Percentiles rank a stretch among this genome's conserved stretches.
These are phyloP conservation scores for Diphasiastrum complanatum DNA, from an alignment of 83 land plant species.

Conservation along the genomic window DNA sequence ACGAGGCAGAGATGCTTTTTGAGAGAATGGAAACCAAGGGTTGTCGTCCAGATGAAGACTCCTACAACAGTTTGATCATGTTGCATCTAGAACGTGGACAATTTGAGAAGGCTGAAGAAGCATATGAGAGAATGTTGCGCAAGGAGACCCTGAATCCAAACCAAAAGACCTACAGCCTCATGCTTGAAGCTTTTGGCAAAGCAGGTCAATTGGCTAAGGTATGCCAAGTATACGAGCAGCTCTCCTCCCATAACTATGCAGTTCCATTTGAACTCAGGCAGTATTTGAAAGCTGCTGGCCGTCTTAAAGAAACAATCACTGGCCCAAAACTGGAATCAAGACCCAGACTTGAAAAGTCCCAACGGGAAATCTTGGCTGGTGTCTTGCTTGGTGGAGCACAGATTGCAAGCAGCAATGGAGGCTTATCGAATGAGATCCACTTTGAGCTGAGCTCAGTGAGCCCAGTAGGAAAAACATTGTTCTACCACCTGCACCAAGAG, in stretches of 20 bases:
- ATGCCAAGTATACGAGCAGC: conserved; percentile 36
- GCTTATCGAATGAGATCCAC: conserved; percentile 45
- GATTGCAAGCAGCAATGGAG: conserved; percentile 49
- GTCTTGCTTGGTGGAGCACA: conserved; percentile 60
- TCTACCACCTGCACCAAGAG: conserved; percentile 44
- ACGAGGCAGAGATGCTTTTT: conserved; percentile 50
- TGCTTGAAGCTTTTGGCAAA: conserved; percentile 53
- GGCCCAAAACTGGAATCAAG: conserved; percentile 43
- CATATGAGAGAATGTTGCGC: conserved; percentile 45
- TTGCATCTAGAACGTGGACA: conserved; percentile 48
- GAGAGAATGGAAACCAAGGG: conserved; percentile 34
- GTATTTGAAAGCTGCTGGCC: conserved; percentile 22
- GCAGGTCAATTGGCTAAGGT: conserved; percentile 46
- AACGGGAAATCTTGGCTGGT: conserved; percentile 70
- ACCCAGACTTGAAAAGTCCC: conserved; percentile 52
- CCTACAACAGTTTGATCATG: conserved; percentile 52
- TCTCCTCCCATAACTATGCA: conserved; percentile 5
- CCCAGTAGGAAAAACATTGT: conserved; percentile 36
- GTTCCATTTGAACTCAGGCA: conserved; percentile 10
- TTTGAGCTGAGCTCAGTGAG: conserved; percentile 50
- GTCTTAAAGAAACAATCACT: conserved; percentile 30
- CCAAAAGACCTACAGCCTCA: conserved; percentile 47
- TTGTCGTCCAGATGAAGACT: conserved; percentile 46
- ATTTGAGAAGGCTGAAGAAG: conserved; percentile 64
- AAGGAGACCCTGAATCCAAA: conserved; percentile 44